These are phyloP conservation scores for Kodamaea restingae DNA, from an alignment of 805 yeast species.

Conservation along the genomic window DNA sequence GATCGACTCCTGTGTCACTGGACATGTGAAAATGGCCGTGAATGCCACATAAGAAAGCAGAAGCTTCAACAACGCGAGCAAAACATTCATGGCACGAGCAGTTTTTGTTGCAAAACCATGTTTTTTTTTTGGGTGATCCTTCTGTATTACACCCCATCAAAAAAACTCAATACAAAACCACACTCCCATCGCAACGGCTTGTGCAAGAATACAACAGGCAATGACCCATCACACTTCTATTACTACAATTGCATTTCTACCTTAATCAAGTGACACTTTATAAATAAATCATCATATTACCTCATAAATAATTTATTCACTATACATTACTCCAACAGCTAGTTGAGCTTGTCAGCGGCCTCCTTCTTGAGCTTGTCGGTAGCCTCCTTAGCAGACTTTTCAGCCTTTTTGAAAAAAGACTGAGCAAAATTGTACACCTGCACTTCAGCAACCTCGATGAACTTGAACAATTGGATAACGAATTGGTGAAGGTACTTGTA, in stretches of 20 bases:
- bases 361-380: background rate
- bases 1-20: background rate
- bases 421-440: slow-evolving; percentile 22
- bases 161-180: too few relatives aligned
- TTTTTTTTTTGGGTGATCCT: slow-evolving; percentile 1
- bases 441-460: slow-evolving; percentile 32
- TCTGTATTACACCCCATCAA: too few relatives aligned
- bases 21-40: slow-evolving; percentile 9
- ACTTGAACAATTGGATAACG: slow-evolving; percentile 29
- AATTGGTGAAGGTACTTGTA: slow-evolving; percentile 26
- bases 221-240: too few relatives aligned
- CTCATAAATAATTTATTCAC: background rate
- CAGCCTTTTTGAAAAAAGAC: slow-evolving; percentile 3
- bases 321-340: background rate
- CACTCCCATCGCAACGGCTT: too few relatives aligned
- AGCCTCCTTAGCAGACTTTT: slow-evolving; percentile 1
- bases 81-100: background rate
- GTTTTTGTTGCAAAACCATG: slow-evolving; percentile 2
- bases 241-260: too few relatives aligned
- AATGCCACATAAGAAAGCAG: slow-evolving; percentile 5
- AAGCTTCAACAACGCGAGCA: slow-evolving; percentile 2
- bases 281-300: too few relatives aligned
- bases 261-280: too few relatives aligned
- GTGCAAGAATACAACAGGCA: too few relatives aligned
- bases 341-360: slow-evolving; percentile 1